Percentiles rank a stretch among this genome's conserved stretches.
Conservation (phyloP, 2,329 filamentous ascomycete species). For the Ophiostoma fasciatum region DNA sequence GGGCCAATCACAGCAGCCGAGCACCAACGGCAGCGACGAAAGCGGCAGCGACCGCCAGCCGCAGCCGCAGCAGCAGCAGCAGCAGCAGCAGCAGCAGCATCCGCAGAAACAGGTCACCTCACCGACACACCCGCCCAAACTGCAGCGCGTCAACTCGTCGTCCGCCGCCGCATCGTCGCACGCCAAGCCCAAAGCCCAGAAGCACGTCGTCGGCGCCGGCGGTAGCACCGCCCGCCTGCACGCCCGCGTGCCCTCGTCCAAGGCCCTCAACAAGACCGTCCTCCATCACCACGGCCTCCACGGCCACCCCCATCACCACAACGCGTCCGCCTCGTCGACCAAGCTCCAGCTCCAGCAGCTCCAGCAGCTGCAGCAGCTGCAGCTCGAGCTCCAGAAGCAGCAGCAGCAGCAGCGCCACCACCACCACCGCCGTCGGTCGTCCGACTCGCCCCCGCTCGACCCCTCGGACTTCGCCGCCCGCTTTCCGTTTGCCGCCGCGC, state of each 20-base stretch:
- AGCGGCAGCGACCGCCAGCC: constrained; percentile 1
- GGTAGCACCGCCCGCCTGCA: constrained; percentile 28
- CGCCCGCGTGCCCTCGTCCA: constrained; percentile 36
- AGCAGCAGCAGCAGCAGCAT: background rate
- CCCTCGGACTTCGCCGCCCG: constrained; percentile 21
- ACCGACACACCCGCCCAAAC: background rate
- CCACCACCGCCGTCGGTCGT: constrained; percentile 25
- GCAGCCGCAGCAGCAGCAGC: background rate
- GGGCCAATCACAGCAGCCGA: background rate
- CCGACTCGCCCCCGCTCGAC: constrained; percentile 23
- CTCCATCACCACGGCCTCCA: constrained; percentile 2
- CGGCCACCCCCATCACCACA: constrained; percentile 14
- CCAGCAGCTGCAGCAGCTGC: constrained; percentile 5
- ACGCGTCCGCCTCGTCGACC: constrained; percentile 14
- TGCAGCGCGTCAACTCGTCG: constrained; percentile 1
- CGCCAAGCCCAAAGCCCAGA: constrained; percentile 22
- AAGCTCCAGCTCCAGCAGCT: constrained; percentile 12
- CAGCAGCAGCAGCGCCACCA: constrained; percentile 9
- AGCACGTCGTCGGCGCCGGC: constrained; percentile 28
- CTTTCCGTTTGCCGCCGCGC: constrained; percentile 9
- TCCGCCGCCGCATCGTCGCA: constrained; percentile 18
- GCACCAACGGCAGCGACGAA: constrained; percentile 1
- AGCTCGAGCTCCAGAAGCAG: constrained; percentile 7
- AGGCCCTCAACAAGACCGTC: constrained; percentile 29
- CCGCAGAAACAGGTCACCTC: constrained; percentile 1